Conservation (phyloP, 2,329 filamentous ascomycete species). For the Neurospora crassa region DNA sequence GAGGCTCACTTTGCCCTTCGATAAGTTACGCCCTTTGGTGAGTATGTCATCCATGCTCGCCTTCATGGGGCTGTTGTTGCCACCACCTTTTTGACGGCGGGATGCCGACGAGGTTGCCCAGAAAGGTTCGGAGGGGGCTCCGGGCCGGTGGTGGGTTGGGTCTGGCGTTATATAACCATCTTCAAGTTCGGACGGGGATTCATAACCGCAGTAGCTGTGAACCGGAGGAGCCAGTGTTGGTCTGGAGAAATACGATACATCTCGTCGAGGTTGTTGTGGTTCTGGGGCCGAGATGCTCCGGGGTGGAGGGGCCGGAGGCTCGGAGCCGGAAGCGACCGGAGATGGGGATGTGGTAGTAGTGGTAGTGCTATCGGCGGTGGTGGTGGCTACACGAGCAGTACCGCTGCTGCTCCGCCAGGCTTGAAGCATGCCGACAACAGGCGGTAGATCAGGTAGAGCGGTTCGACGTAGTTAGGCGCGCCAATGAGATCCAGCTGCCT, state of each 20-base stretch:
- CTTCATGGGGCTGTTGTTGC: constrained; percentile 1
- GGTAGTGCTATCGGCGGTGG: neutral
- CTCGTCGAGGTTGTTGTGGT: neutral
- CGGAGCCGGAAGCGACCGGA: neutral
- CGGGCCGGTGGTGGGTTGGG: neutral
- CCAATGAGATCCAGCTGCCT: constrained; percentile 1
- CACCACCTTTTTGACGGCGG: constrained; percentile 11
- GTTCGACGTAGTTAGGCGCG: constrained; percentile 2
- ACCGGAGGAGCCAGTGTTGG: neutral
- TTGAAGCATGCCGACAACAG: constrained; percentile 4
- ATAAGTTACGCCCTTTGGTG: constrained; percentile 3
- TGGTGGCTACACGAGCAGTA: neutral
- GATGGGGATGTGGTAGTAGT: neutral
- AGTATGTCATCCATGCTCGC: neutral
- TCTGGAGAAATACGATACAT: neutral
- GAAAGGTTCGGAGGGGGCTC: neutral
- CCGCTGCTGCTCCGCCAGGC: neutral
- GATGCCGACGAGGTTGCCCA: neutral
- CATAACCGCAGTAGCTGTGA: constrained; percentile 7
- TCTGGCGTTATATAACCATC: neutral
- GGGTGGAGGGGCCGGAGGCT: neutral
- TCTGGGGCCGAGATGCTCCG: neutral
- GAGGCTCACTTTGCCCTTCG: constrained; percentile 26
- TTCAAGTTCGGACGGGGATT: constrained; percentile 9
- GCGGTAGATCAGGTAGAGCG: constrained; percentile 1